Evolutionary conservation across 371 early-diverging fungal species (phyloP).

Genomic region (Mucor saturninus): DNA sequence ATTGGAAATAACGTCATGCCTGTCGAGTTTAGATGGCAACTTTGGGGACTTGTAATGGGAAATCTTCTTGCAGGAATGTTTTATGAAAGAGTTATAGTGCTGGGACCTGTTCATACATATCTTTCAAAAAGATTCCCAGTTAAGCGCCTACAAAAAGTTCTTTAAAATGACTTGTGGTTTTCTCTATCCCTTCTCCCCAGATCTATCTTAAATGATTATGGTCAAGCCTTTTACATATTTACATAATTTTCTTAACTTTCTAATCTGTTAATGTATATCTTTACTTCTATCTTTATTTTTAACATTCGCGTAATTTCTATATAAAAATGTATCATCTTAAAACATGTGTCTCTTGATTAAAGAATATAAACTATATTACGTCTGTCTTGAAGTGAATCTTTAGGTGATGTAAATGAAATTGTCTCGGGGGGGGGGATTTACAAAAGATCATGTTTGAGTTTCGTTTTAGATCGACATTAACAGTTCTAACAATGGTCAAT

Average conservation of each 20-base stretch:
- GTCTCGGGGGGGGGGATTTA: too few relatives aligned
- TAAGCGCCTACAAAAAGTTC: conserved; percentile 34
- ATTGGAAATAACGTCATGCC: conserved; percentile 76
- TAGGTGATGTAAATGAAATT: too few relatives aligned
- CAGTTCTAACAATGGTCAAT: too few relatives aligned
- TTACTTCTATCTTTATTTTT: too few relatives aligned
- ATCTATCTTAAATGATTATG: neutral
- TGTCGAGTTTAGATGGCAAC: conserved; percentile 52
- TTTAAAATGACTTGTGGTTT: conserved; percentile 15
- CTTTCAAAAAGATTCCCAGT: conserved; percentile 41
- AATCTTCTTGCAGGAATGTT: conserved; percentile 30
- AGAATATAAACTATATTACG: too few relatives aligned
- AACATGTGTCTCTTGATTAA: too few relatives aligned
- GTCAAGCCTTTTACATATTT: neutral
- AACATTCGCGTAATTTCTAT: too few relatives aligned
- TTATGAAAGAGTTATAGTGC: conserved; percentile 36
- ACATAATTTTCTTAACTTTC: neutral
- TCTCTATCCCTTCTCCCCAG: neutral
- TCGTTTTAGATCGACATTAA: too few relatives aligned
- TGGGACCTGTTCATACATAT: conserved; percentile 45
- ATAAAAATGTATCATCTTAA: too few relatives aligned
- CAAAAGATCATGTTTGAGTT: too few relatives aligned
- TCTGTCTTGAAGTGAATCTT: too few relatives aligned
- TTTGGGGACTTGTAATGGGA: conserved; percentile 52
- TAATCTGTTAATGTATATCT: neutral